phyloP scores from a whole-genome alignment of 2,329 filamentous ascomycete genomes.

The Phaeosphaeria sp. region DNA sequence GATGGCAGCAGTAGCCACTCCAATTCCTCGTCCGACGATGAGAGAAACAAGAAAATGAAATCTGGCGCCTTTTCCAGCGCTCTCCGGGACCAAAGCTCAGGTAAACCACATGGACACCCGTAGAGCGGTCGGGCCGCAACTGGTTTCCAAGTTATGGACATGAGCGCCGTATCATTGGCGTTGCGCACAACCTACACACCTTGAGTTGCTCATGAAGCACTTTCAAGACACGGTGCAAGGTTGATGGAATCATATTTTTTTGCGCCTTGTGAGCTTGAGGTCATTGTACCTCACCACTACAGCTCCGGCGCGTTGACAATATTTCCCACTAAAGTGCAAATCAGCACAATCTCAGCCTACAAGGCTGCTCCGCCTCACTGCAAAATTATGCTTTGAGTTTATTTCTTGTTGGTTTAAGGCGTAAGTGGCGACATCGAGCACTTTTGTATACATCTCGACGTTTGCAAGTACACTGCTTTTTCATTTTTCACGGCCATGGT shows the following conservation, averaged over 20 bases:
- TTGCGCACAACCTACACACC: neutral
- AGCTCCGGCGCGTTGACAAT: neutral
- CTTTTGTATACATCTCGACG: constrained; percentile 5
- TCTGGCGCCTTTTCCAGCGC: constrained; percentile 14
- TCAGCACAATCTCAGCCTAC: neutral
- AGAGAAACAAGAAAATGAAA: constrained; percentile 34
- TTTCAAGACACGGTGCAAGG: neutral
- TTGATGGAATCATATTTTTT: neutral
- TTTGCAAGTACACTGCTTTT: constrained; percentile 2
- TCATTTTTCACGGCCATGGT: constrained; percentile 1
- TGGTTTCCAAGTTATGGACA: neutral
- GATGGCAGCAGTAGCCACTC: constrained; percentile 50
- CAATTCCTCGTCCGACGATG: constrained; percentile 41
- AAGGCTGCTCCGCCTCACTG: neutral
- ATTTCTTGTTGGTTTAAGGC: constrained; percentile 9
- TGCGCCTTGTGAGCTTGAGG: neutral
- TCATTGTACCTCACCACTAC: neutral
- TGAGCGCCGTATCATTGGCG: neutral
- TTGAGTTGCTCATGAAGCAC: neutral
- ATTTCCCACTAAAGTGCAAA: neutral
- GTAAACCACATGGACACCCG: constrained; percentile 38
- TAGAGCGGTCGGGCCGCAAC: constrained; percentile 9
- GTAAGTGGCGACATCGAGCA: constrained; percentile 10
- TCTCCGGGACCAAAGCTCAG: constrained; percentile 18
- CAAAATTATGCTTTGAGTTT: neutral